phyloP scores from a whole-genome alignment of 306 rosid species.

The Luffa aegyptiaca region DNA sequence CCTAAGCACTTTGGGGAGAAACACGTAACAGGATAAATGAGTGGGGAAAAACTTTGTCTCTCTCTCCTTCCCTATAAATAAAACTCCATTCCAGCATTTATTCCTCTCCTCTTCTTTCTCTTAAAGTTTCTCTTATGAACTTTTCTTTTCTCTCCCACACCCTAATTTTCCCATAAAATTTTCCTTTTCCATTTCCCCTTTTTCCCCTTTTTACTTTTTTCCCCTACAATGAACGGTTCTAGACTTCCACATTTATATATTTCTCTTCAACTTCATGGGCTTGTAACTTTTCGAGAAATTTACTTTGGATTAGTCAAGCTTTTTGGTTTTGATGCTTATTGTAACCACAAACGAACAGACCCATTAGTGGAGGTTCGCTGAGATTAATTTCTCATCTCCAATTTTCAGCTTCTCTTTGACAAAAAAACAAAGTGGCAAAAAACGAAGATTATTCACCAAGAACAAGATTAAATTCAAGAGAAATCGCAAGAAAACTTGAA shows the following conservation, averaged over 20 bases:
- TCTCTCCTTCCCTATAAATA: not conserved
- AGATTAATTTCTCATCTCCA: conserved; percentile 11
- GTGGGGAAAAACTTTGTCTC: not conserved
- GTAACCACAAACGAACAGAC: conserved; percentile 2
- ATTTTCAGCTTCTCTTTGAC: conserved; percentile 23
- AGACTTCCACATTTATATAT: no score
- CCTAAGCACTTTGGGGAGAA: not conserved
- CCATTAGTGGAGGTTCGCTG: conserved; percentile 7
- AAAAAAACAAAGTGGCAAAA: not conserved
- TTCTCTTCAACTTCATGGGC: not conserved
- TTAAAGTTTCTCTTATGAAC: not conserved
- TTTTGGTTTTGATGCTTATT: conserved; percentile 8
- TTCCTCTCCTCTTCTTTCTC: not conserved
- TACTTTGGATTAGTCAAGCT: conserved; percentile 15
- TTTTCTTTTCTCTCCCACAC: not conserved
- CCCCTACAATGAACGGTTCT: not conserved
- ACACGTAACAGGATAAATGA: not conserved
- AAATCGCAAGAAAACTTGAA: no score
- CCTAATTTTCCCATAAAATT: not conserved
- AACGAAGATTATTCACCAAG: no score
- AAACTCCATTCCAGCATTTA: not conserved
- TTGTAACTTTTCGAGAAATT: not conserved
- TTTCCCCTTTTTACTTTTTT: not conserved
- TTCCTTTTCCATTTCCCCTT: not conserved
- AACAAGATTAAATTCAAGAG: no score